Conservation (phyloP, 306 rosid genomes). For the Malus fusca region DNA sequence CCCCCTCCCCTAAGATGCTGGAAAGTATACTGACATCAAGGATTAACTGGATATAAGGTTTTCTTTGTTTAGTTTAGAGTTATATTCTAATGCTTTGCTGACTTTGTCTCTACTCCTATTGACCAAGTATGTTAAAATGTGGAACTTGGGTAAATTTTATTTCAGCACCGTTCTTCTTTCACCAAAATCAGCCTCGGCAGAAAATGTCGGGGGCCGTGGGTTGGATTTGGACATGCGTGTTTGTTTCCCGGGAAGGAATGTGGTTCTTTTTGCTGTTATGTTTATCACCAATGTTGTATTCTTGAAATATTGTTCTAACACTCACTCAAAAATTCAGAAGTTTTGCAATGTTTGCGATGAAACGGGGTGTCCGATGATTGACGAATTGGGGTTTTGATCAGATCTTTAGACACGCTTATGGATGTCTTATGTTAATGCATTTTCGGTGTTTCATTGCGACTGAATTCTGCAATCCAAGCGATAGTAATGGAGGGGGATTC, state of each 20-base stretch:
- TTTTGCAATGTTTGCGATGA: too few relatives aligned
- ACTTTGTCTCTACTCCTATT: not conserved
- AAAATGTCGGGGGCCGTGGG: not conserved
- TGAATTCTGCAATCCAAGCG: too few relatives aligned
- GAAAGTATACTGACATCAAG: conserved; percentile 13
- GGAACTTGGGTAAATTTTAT: not conserved
- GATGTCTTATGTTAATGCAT: too few relatives aligned
- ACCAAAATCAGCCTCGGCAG: not conserved
- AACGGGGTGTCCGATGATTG: too few relatives aligned
- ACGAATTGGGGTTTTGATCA: too few relatives aligned
- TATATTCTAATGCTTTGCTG: not conserved
- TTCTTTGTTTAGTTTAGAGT: not conserved
- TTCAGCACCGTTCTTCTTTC: not conserved
- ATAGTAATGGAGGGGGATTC: too few relatives aligned
- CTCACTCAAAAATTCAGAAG: too few relatives aligned
- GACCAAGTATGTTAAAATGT: not conserved
- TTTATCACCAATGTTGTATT: not conserved
- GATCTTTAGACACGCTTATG: too few relatives aligned
- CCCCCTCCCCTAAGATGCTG: conserved; percentile 5
- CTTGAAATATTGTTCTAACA: too few relatives aligned
- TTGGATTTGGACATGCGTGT: too few relatives aligned
- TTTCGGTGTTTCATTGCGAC: too few relatives aligned
- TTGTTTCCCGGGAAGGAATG: not conserved
- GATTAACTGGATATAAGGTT: conserved; percentile 2
- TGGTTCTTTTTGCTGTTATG: not conserved